Evolutionary conservation across 192 early-diverging fungal species (phyloP).

Genomic region (Chytriomyces sp.): DNA sequence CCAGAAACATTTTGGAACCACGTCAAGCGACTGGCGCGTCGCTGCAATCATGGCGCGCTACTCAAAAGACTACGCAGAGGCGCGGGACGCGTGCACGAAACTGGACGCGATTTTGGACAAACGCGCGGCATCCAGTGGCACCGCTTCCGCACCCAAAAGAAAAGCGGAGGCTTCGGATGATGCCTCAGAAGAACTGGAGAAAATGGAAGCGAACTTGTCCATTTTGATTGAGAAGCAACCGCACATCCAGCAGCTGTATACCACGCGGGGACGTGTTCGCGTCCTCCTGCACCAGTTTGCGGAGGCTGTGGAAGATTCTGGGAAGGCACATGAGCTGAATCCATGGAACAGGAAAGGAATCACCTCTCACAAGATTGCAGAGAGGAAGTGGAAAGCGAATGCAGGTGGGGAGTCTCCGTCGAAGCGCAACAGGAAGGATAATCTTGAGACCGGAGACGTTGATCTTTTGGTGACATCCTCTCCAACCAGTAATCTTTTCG

Average conservation of each 20-base stretch:
- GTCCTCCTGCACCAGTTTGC: not conserved
- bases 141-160: not conserved
- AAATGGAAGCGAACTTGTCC: too few relatives aligned
- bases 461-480: too few relatives aligned
- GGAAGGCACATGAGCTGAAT: not conserved
- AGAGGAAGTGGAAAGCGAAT: not conserved
- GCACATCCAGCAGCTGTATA: not conserved
- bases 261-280: not conserved
- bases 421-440: too few relatives aligned
- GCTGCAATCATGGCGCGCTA: not conserved
- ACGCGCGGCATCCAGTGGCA: not conserved
- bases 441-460: too few relatives aligned
- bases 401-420: too few relatives aligned
- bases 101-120: not conserved
- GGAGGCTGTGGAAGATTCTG: not conserved
- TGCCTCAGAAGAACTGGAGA: too few relatives aligned
- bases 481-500: not conserved
- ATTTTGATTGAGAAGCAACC: not conserved
- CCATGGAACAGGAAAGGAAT: constrained; percentile 14
- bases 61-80: not conserved
- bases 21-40: not conserved
- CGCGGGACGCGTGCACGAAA: not conserved
- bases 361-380: not conserved
- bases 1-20: not conserved
- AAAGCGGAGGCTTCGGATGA: too few relatives aligned